Evolutionary conservation across 345 rosid genomes (phyloP).

Genomic region (Arabidopsis thaliana): TAIR10.1 NC_003074.8:7525501-7526000

Average conservation of each 20-base stretch:
- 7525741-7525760: conserved; percentile 40
- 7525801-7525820: conserved; percentile 50
- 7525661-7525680: background rate
- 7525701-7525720: conserved; percentile 42
- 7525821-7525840: conserved; percentile 52
- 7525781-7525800: conserved; percentile 18
- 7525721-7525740: conserved; percentile 39
- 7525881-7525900: conserved; percentile 60
- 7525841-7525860: conserved; percentile 41
- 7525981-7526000: too few relatives aligned
- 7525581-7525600: background rate
- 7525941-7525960: conserved; percentile 47
- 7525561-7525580: conserved; percentile 47
- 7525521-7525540: conserved; percentile 45
- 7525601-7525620: background rate
- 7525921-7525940: conserved; percentile 48
- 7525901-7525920: conserved; percentile 53
- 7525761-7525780: conserved; percentile 40
- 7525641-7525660: background rate
- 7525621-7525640: background rate
- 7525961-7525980: background rate
- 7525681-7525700: conserved; percentile 43
- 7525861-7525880: conserved; percentile 52
- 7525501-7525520: conserved; percentile 27
- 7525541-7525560: conserved; percentile 41